Conservation (phyloP, 805 yeast species). For the Ogataea philodendri region DNA sequence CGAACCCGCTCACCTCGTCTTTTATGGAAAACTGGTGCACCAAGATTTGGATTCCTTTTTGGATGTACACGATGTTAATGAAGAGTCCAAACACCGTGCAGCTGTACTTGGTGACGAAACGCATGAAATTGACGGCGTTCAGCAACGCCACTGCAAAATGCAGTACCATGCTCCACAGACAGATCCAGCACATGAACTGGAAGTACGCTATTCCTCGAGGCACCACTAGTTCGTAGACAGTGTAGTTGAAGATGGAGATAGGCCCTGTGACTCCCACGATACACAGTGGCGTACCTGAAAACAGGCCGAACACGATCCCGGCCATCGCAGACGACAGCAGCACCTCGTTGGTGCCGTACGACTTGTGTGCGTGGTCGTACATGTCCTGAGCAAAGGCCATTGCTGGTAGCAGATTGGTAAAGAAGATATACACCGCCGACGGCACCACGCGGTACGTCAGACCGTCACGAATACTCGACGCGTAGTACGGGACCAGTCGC, state of each 20-base stretch:
- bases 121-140: slow-evolving; percentile 65
- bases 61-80: slow-evolving; percentile 81
- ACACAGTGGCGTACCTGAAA: slow-evolving; percentile 89
- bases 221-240: slow-evolving; percentile 70
- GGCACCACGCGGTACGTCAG: slow-evolving; percentile 86
- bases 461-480: slow-evolving; percentile 80
- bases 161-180: slow-evolving; percentile 84
- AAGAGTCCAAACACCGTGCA: slow-evolving; percentile 94
- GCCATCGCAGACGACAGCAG: slow-evolving; percentile 81
- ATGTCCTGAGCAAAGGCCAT: slow-evolving; percentile 95
- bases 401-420: slow-evolving; percentile 90
- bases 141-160: slow-evolving; percentile 70
- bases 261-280: slow-evolving; percentile 99
- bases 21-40: slow-evolving; percentile 58
- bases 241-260: slow-evolving; percentile 84
- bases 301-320: slow-evolving; percentile 81
- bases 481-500: slow-evolving; percentile 61
- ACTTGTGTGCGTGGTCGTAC: slow-evolving; percentile 85
- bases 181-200: slow-evolving; percentile 95
- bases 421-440: slow-evolving; percentile 74
- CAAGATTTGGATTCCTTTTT: slow-evolving; percentile 85
- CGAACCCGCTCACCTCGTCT: slow-evolving; percentile 43
- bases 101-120: slow-evolving; percentile 73
- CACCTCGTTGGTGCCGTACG: slow-evolving; percentile 92
- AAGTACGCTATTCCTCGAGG: slow-evolving; percentile 59